phyloP scores from a whole-genome alignment of 1,139 yeast species.

The Magnusiomyces clavatus region DNA sequence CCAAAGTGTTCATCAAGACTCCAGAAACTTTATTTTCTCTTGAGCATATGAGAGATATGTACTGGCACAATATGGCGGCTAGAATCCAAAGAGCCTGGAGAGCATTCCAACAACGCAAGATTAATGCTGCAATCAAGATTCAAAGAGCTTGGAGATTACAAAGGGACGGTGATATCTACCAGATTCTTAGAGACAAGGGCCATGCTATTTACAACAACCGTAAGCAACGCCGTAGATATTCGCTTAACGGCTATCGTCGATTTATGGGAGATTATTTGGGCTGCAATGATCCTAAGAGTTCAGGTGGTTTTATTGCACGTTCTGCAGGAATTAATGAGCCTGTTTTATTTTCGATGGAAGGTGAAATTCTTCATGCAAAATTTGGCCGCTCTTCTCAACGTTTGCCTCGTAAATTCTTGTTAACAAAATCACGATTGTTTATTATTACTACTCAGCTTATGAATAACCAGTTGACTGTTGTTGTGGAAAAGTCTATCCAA shows the following conservation, averaged over 20 bases:
- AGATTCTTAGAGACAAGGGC: slow-evolving; percentile 80
- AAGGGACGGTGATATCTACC: slow-evolving; percentile 59
- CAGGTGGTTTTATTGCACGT: slow-evolving; percentile 53
- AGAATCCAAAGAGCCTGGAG: slow-evolving; percentile 97
- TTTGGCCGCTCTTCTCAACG: slow-evolving; percentile 90
- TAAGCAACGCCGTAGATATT: slow-evolving; percentile 86
- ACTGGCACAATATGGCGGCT: slow-evolving; percentile 98
- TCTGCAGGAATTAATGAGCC: slow-evolving; percentile 63
- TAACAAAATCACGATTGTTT: slow-evolving; percentile 56
- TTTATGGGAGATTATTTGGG: slow-evolving; percentile 90
- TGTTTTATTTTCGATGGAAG: slow-evolving; percentile 72
- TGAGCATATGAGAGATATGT: slow-evolving; percentile 94
- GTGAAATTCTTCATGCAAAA: slow-evolving; percentile 74
- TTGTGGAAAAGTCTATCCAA: slow-evolving; percentile 57
- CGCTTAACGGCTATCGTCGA: slow-evolving; percentile 83
- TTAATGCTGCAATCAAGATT: slow-evolving; percentile 77
- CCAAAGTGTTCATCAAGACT: slow-evolving; percentile 93
- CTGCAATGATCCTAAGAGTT: slow-evolving; percentile 65
- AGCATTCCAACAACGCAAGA: slow-evolving; percentile 68
- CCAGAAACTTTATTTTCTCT: slow-evolving; percentile 95
- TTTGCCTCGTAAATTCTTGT: slow-evolving; percentile 60
- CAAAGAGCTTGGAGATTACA: slow-evolving; percentile 82
- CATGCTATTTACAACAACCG: slow-evolving; percentile 58
- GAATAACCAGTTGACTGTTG: slow-evolving; percentile 63
- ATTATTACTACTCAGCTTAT: slow-evolving; percentile 65